Base-by-base conservation (phyloP, 1,284 basidiomycete species). In the Ganoderma lucidum region DNA sequence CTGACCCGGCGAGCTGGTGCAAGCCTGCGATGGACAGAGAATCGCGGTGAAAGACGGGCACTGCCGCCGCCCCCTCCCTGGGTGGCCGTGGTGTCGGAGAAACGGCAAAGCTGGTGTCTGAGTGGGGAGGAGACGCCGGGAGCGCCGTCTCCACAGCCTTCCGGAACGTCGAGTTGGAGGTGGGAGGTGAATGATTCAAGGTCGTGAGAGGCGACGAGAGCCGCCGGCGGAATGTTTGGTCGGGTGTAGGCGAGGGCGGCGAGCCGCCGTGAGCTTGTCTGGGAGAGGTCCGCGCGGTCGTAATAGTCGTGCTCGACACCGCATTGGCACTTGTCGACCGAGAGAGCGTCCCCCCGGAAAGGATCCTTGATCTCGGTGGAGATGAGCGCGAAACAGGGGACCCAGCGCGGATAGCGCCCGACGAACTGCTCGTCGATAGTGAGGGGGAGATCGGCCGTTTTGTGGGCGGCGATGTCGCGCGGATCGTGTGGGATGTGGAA, bases 121-220 rank as follows among this genome's bases (percentile, higher is more conserved):
- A 68, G 17, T 63, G 72, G 15, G 76, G 70, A 45, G 85, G 85
- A 8, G 87, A 87, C 6, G 82, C 81, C 37, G 86, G 84, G 70
- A 86, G 81, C 9, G 81, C 81, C 17, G 84, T 83, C 74, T 85
- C 84, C 59, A 85, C 77, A 19, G 85, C 84, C 67, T 82, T 84
- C 63, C 85, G 84, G 45, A 87, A 77, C 8, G 81, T 80, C 39
- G 83, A 79, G 66, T 70, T 75, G 41, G 82, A 81, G 56, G 75
- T 80, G 1, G 83, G 79, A 62, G 84, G 81, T 35, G 83, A 79
- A 44, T 76, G 69, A 55, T 75, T 72, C 45, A 79, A 68, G 19
- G 81, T 62, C 45, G 71, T 81, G 64, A 89, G 78, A 39, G 90
- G 88, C 6, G 89, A 88, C 4, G 89, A 88, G 23, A 85, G 80